Percentiles rank a stretch among this genome's conserved stretches.
These are phyloP conservation scores for Elongisporangium prolatum DNA, from an alignment of 352 stramenopile species.

Conservation along the genomic window DNA sequence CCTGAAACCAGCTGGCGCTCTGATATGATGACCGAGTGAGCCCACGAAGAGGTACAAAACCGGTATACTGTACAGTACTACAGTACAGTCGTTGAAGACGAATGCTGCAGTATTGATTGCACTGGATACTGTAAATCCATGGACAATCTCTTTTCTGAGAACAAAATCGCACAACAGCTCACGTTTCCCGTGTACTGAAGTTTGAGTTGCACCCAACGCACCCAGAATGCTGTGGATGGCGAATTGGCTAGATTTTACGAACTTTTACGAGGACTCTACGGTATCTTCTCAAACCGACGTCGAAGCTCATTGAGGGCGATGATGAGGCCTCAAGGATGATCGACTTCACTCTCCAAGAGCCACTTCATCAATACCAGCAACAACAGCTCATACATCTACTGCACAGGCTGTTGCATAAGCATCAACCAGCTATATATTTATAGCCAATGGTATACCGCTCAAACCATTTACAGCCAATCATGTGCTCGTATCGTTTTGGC, in stretches of 20 bases:
- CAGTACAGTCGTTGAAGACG: not conserved
- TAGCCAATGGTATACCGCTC: not conserved
- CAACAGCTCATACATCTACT: not conserved
- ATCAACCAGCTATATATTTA: no score
- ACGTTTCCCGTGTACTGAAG: not conserved
- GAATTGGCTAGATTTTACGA: not conserved
- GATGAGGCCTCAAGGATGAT: not conserved
- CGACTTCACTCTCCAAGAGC: not conserved
- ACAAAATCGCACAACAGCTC: not conserved
- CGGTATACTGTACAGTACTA: no score
- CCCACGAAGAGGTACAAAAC: not conserved
- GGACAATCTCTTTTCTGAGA: not conserved
- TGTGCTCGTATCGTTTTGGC: not conserved
- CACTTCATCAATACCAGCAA: not conserved
- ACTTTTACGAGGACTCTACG: not conserved
- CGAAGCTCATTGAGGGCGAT: not conserved
- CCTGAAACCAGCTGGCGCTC: not conserved
- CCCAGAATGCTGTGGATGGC: not conserved
- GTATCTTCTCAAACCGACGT: no score
- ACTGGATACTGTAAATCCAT: no score
- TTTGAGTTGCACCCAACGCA: not conserved
- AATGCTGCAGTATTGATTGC: not conserved
- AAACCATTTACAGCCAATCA: not conserved
- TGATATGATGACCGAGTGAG: not conserved
- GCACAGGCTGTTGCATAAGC: not conserved